phyloP scores from a whole-genome alignment of 2,329 filamentous ascomycete genomes.

The Claviceps quebecensis region DNA sequence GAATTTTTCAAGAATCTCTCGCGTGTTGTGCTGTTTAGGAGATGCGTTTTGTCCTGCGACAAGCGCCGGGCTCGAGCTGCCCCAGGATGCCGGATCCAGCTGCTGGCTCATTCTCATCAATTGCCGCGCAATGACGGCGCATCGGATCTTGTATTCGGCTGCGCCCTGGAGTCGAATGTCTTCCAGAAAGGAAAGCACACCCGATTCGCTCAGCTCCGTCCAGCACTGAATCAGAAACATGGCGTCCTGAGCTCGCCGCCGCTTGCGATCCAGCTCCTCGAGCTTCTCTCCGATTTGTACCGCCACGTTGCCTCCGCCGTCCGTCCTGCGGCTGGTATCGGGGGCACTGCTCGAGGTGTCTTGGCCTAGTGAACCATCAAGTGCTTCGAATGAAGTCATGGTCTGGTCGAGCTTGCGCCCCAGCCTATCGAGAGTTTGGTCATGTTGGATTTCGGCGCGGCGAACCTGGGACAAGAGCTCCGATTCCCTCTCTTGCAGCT shows the following conservation, averaged over 20 bases:
- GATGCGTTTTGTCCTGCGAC: conserved; percentile 30
- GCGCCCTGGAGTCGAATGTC: conserved; percentile 75
- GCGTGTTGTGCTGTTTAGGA: conserved; percentile 48
- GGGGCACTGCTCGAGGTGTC: conserved; percentile 23
- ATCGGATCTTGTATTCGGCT: conserved; percentile 84
- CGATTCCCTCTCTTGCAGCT: conserved; percentile 80
- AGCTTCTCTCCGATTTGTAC: conserved; percentile 89
- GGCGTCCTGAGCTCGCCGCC: conserved; percentile 78
- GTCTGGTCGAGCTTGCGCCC: conserved; percentile 84
- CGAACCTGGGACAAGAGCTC: conserved; percentile 82
- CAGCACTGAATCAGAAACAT: conserved; percentile 94
- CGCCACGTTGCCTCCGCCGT: conserved; percentile 69
- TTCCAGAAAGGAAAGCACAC: conserved; percentile 74
- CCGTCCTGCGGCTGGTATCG: conserved; percentile 22
- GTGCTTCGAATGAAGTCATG: conserved; percentile 78
- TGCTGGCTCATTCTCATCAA: conserved; percentile 87
- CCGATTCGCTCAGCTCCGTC: conserved; percentile 85
- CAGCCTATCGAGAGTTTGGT: conserved; percentile 75
- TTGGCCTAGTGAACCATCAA: conserved; percentile 71
- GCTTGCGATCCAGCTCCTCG: conserved; percentile 87
- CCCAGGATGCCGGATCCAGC: conserved; percentile 66
- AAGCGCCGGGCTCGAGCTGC: conserved; percentile 35
- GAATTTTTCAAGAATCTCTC: conserved; percentile 92
- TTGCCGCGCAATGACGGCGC: conserved; percentile 85
- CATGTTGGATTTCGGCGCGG: conserved; percentile 81